Percentiles rank a stretch among this genome's conserved stretches.
Conservation (phyloP, 495 filamentous ascomycete species). For the Penicillium desertorum region DNA sequence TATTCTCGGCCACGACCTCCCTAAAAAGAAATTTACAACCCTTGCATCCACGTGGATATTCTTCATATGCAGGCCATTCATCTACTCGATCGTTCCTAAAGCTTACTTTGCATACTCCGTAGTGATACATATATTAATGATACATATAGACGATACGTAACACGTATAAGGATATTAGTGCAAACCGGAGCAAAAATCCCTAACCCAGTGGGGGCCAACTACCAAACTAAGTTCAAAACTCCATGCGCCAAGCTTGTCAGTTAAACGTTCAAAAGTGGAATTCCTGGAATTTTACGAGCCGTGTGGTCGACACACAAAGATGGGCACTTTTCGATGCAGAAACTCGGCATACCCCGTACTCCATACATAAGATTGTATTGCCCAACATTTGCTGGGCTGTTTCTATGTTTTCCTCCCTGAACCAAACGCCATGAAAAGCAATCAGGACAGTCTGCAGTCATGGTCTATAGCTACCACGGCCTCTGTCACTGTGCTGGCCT, state of each 20-base stretch:
- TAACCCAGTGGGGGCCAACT: neutral
- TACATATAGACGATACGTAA: no score
- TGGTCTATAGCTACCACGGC: conserved; percentile 36
- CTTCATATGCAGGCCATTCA: neutral
- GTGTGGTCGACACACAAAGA: neutral
- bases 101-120: no score
- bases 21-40: neutral
- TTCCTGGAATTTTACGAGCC: neutral
- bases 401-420: neutral
- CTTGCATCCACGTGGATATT: neutral
- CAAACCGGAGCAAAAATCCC: neutral
- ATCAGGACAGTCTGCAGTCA: conserved; percentile 27
- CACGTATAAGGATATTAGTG: neutral
- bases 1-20: neutral
- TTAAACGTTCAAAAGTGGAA: neutral
- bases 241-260: neutral
- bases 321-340: neutral
- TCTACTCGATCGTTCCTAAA: neutral
- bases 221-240: neutral
- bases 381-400: neutral
- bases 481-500: conserved; percentile 32
- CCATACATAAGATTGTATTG: neutral
- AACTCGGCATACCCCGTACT: neutral
- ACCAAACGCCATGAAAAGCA: neutral
- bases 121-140: no score